These are phyloP conservation scores for Daldinia decipiens DNA, from an alignment of 495 filamentous ascomycete species.

Conservation along the genomic window DNA sequence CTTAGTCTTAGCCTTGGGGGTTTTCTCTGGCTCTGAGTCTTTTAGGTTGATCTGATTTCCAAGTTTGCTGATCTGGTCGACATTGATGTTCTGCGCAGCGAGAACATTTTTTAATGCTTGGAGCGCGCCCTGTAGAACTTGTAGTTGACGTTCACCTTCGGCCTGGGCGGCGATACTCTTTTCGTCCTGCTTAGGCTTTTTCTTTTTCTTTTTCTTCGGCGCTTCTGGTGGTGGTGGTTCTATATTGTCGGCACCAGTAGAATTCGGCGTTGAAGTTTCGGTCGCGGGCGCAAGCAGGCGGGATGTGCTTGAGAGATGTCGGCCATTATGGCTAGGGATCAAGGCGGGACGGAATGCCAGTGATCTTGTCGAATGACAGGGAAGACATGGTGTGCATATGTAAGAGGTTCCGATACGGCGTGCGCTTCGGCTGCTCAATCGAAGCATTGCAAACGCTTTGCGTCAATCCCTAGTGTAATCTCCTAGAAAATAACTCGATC, in stretches of 20 bases:
- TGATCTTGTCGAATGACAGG: conserved; percentile 20
- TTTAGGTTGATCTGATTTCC: neutral
- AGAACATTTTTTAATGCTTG: conserved; percentile 44
- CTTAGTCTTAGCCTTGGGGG: conserved; percentile 4
- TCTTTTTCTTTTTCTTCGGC: conserved; percentile 32
- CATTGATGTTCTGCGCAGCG: conserved; percentile 37
- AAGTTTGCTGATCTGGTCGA: conserved; percentile 35
- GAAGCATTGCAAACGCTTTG: conserved; percentile 48
- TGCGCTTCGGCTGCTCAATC: conserved; percentile 39
- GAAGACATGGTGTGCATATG: conserved; percentile 44
- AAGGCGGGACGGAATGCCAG: conserved; percentile 26
- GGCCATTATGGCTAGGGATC: conserved; percentile 16
- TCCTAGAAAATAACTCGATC: neutral
- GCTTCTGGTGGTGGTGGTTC: neutral
- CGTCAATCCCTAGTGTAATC: conserved; percentile 10
- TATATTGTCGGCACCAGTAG: conserved; percentile 7
- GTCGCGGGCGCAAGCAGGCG: conserved; percentile 9
- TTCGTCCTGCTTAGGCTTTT: conserved; percentile 17
- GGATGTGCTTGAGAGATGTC: conserved; percentile 26
- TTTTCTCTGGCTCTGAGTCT: neutral
- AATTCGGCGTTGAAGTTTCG: conserved; percentile 4
- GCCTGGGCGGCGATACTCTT: conserved; percentile 14
- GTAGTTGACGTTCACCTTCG: conserved; percentile 31
- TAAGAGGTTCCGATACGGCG: conserved; percentile 42
- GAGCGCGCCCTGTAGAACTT: conserved; percentile 41